These are phyloP conservation scores for Ophiostoma ulmi DNA, from an alignment of 2,329 filamentous ascomycete species.

Conservation along the genomic window DNA sequence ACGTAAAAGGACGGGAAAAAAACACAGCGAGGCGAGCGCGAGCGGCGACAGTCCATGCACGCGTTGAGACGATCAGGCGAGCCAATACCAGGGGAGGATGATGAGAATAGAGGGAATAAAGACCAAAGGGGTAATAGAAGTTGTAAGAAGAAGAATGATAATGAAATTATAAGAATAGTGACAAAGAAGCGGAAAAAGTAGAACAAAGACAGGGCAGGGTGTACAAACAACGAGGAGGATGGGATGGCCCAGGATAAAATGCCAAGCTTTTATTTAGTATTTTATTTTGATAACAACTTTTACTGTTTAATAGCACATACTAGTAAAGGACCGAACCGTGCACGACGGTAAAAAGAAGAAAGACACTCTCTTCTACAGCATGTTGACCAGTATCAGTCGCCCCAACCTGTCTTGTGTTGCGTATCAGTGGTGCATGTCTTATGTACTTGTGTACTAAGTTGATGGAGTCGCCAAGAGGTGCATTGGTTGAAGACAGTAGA, in stretches of 20 bases:
- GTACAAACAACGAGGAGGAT: neutral
- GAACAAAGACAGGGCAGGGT: neutral
- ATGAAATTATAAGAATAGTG: no score
- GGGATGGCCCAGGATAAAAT: neutral
- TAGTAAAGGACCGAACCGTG: constrained; percentile 1
- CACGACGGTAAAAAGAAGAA: neutral
- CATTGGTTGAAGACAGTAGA: no score
- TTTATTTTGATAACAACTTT: neutral
- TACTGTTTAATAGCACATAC: neutral
- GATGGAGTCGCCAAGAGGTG: neutral
- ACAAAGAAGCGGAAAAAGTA: neutral
- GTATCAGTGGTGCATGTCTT: neutral
- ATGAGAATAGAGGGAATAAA: neutral
- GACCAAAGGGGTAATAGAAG: no score
- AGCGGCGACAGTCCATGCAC: neutral
- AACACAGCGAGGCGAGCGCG: neutral
- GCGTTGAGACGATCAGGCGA: neutral
- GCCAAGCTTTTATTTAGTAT: neutral
- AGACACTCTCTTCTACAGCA: no score
- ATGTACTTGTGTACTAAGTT: no score
- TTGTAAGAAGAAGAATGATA: neutral
- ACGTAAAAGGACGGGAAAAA: no score
- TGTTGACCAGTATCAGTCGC: neutral
- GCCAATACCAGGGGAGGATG: neutral
- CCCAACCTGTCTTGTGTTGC: neutral